These are phyloP conservation scores for Diutina ranongensis DNA, from an alignment of 1,139 yeast species.

Conservation along the genomic window DNA sequence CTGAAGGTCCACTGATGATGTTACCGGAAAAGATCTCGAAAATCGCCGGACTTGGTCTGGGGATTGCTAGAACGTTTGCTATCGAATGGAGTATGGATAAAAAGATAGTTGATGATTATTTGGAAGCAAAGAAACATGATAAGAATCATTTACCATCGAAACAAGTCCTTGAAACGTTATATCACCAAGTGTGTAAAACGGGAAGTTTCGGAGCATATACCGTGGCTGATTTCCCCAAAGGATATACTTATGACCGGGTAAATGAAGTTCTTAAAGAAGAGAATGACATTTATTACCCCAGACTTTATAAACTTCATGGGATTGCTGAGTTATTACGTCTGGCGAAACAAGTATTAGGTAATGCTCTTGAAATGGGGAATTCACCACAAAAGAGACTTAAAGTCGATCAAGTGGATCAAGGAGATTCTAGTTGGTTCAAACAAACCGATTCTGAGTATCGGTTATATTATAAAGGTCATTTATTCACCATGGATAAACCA, in stretches of 20 bases:
- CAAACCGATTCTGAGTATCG: background rate
- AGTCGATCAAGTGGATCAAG: constrained; percentile 8
- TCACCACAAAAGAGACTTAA: constrained; percentile 11
- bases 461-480: background rate
- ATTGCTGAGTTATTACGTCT: constrained; percentile 19
- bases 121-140: constrained; percentile 11
- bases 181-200: constrained; percentile 10
- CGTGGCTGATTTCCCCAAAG: constrained; percentile 22
- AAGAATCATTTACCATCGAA: constrained; percentile 12
- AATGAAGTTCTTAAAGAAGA: constrained; percentile 17
- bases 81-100: constrained; percentile 23
- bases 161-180: constrained; percentile 10
- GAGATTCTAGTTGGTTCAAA: background rate
- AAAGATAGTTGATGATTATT: constrained; percentile 16
- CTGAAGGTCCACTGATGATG: constrained; percentile 57
- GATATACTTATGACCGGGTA: constrained; percentile 27
- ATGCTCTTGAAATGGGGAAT: constrained; percentile 13
- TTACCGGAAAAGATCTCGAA: constrained; percentile 49
- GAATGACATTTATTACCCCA: constrained; percentile 13
- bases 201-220: constrained; percentile 15
- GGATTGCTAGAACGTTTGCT: constrained; percentile 36
- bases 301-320: constrained; percentile 19
- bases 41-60: constrained; percentile 46
- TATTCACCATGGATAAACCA: background rate
- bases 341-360: constrained; percentile 15